Evolutionary conservation across 164 flowering plant species (phyloP).

Genomic region (Annona squamosa): DNA sequence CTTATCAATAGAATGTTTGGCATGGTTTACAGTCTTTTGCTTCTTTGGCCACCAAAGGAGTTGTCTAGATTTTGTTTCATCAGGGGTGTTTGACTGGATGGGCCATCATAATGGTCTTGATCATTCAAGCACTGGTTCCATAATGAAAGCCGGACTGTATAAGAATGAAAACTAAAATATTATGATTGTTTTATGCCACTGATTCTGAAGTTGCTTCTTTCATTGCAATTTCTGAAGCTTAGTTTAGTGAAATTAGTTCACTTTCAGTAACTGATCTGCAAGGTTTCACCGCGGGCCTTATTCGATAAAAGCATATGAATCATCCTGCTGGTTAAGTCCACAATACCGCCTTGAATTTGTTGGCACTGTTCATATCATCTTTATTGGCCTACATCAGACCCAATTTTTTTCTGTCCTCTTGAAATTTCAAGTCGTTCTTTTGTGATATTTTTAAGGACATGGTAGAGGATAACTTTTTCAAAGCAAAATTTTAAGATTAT

Average conservation of each 20-base stretch:
- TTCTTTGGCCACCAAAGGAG: too few species aligned
- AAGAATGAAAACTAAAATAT: too few species aligned
- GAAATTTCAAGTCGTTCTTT: not conserved
- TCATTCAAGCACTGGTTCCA: not conserved
- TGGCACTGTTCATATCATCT: not conserved
- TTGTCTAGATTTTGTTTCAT: too few species aligned
- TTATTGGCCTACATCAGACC: not conserved
- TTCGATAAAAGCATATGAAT: not conserved
- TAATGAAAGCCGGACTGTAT: not conserved
- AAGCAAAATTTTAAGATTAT: not conserved
- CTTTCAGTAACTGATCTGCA: not conserved
- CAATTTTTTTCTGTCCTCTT: not conserved
- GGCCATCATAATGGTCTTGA: not conserved
- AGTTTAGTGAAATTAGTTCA: not conserved
- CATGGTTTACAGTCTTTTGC: not conserved
- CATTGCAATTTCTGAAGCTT: not conserved
- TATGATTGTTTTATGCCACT: too few species aligned
- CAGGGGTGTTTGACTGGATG: not conserved
- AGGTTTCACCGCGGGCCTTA: not conserved
- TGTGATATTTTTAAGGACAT: not conserved
- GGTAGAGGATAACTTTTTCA: not conserved
- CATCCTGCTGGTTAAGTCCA: not conserved
- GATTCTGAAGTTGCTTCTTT: too few species aligned
- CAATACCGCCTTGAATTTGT: too few species aligned
- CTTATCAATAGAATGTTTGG: not conserved